These are phyloP conservation scores for Amanita polypyramis DNA, from an alignment of 768 basidiomycete species.

Conservation along the genomic window DNA sequence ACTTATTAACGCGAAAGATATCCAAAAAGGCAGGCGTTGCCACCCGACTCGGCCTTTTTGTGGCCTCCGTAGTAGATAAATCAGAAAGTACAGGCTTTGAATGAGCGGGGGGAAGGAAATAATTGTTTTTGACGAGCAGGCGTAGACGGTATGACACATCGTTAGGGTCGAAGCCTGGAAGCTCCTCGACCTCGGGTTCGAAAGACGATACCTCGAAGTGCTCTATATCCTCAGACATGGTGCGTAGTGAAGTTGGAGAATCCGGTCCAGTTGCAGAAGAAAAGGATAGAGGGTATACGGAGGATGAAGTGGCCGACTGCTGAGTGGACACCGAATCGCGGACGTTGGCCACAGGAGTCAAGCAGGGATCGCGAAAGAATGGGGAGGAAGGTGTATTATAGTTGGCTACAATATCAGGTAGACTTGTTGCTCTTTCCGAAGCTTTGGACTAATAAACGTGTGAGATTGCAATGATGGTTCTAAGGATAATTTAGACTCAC, in stretches of 20 bases:
- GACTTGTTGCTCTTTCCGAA: constrained; percentile 18
- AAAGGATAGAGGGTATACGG: constrained; percentile 67
- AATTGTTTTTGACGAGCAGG: constrained; percentile 78
- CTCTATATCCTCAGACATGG: constrained; percentile 33
- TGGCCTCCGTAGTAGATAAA: constrained; percentile 33
- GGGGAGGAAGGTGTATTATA: constrained; percentile 32
- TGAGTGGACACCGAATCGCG: constrained; percentile 56
- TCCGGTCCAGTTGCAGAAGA: constrained; percentile 54
- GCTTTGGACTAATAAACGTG: constrained; percentile 22
- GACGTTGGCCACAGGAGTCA: constrained; percentile 28
- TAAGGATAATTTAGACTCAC: constrained; percentile 19
- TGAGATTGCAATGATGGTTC: not conserved
- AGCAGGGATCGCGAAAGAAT: constrained; percentile 37
- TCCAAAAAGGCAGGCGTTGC: constrained; percentile 54
- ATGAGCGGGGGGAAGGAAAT: constrained; percentile 84
- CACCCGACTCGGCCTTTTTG: constrained; percentile 35
- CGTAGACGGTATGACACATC: constrained; percentile 81
- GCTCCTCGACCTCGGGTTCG: constrained; percentile 36
- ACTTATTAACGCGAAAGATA: constrained; percentile 58
- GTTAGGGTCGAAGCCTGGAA: constrained; percentile 51
- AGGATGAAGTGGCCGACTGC: constrained; percentile 61
- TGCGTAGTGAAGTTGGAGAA: constrained; percentile 54
- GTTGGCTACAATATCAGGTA: constrained; percentile 23
- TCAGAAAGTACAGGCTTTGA: constrained; percentile 67
- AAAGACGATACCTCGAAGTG: constrained; percentile 36